Evolutionary conservation across 2,329 filamentous ascomycete species (phyloP).

Genomic region (Leptographium wingfieldii): DNA sequence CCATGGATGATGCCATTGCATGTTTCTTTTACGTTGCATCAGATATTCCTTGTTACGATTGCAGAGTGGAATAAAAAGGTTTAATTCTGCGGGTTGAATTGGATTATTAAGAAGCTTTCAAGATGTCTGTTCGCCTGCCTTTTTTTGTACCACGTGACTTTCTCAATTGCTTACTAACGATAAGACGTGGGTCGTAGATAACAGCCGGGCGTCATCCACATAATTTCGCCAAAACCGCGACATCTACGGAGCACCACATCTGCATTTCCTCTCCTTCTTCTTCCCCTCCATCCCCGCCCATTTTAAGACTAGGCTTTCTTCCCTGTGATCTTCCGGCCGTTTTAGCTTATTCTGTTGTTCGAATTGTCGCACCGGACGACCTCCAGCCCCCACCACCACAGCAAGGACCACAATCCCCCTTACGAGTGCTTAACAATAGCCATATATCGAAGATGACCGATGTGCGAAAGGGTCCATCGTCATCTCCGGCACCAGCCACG

Average conservation of each 20-base stretch:
- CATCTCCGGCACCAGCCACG: constrained; percentile 11
- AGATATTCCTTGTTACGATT: not conserved
- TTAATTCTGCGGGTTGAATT: not conserved
- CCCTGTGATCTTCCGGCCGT: not conserved
- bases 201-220: not conserved
- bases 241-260: not conserved
- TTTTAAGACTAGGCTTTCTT: not conserved
- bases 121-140: no score
- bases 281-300: not conserved
- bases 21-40: not conserved
- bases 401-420: not conserved
- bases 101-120: no score
- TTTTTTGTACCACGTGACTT: not conserved
- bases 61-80: not conserved
- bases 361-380: not conserved
- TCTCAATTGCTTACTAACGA: not conserved
- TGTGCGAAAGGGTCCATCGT: constrained; percentile 18
- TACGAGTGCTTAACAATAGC: not conserved
- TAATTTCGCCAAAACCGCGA: not conserved
- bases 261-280: not conserved
- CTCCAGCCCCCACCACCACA: not conserved
- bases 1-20: not conserved
- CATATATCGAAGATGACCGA: constrained; percentile 15
- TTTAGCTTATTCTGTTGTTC: not conserved
- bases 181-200: not conserved